These are phyloP conservation scores for Pyrenochaeta sp. DNA, from an alignment of 2,329 filamentous ascomycete genomes.

Conservation along the genomic window DNA sequence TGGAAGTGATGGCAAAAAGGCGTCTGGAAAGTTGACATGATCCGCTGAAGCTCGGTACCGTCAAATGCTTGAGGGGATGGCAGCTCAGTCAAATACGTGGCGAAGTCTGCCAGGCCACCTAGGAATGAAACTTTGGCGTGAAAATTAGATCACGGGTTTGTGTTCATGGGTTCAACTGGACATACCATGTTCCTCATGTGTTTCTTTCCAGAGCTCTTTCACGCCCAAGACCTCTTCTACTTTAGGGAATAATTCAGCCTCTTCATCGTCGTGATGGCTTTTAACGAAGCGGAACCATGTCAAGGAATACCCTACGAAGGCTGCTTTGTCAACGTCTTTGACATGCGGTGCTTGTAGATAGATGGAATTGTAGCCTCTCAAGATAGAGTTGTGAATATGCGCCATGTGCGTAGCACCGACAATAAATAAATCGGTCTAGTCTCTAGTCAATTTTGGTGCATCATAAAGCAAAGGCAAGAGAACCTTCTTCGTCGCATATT, in stretches of 20 bases:
- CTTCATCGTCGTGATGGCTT: constrained; percentile 48
- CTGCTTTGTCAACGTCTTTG: constrained; percentile 36
- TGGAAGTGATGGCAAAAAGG: constrained; percentile 43
- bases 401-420: constrained; percentile 48
- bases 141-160: background rate
- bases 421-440: constrained; percentile 42
- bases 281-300: constrained; percentile 47
- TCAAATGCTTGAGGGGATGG: constrained; percentile 30
- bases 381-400: constrained; percentile 50
- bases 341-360: constrained; percentile 48
- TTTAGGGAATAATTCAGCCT: constrained; percentile 44
- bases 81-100: constrained; percentile 31
- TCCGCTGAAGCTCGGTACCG: constrained; percentile 25
- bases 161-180: background rate
- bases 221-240: constrained; percentile 38
- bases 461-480: background rate
- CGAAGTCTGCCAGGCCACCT: constrained; percentile 29
- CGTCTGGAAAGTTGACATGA: constrained; percentile 39
- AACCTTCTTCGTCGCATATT: constrained; percentile 41
- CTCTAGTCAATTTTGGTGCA: background rate
- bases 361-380: constrained; percentile 52
- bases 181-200: constrained; percentile 44
- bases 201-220: constrained; percentile 39
- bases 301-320: constrained; percentile 46
- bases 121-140: constrained; percentile 36